Base-by-base conservation (phyloP, 306 rosid genomes). In the Medicago arabica region DNA sequence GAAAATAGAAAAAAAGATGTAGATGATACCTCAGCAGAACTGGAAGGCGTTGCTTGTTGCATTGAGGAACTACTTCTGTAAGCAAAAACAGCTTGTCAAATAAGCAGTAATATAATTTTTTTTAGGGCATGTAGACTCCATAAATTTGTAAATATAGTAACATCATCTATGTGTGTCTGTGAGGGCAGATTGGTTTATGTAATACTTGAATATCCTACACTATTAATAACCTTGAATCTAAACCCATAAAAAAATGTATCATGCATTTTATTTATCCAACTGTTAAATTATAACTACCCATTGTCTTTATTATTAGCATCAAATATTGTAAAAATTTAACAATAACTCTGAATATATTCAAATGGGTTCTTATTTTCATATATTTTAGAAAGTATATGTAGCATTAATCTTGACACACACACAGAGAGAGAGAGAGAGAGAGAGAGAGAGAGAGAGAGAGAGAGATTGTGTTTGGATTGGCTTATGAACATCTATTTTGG, bases 21-120 rank as follows among this genome's bases (percentile, higher is more conserved):
- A 17, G 17, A 39, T 15, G 70, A 74, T 88, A 95, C 97, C 97
- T 95, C 98, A 10, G 77, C 64, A 70, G 89, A 75, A 70, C 77
- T 74, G 5, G 93, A 95, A 38, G 97, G 85, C 5, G 96, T 83
- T 71, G 87, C 87, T 38, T 82, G 96, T 67, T 81, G 97, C 83
- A 84, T 75, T 47, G 82, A 77, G 38, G 86, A 69, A 63, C 81
- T 55, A 75, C 86, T 81, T 36, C 96, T 85, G 87, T 53, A 81
- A 74, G 57, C 58, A 82, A 63, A 83, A 80, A 7, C 36, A 72
- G 58, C 77, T 75, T 51, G 83, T 83, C 72, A 83, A 53, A 69
- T 28, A 49, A 71, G 65, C 61, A 61, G 15, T 19, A 38, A 38
- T 49, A 65, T 31, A 71, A 74, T 17, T 53, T 55, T 53, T 55